Evolutionary conservation across 1,284 basidiomycete species (phyloP), one percentile per base, ranked within the genome.

Genomic region (Violaceomyces palustris): DNA sequence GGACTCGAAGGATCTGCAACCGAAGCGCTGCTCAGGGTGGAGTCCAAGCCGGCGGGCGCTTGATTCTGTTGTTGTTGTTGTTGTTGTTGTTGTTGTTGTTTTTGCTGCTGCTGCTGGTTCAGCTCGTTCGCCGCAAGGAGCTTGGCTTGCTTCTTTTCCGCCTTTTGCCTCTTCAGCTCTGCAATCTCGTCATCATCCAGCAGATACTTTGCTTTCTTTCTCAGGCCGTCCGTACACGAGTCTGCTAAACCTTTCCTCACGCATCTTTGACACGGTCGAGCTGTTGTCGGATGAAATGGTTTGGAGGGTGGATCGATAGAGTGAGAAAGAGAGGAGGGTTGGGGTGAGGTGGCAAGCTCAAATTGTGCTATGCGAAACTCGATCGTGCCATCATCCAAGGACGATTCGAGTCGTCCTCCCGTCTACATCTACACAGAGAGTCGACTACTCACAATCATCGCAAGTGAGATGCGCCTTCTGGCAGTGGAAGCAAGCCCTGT

Each of bases 201-300:
- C 34, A 73, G 81, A 74, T 97, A 98, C 74, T 98, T 98, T 19
- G 93, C 93, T 76, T 96, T 96, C 78, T 98, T 98, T 60, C 93
- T 82, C 58, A 88, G 86, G 0, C 93, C 93, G 71, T 98, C 93
- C 28, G 85, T 85, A 72, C 93, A 98, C 50, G 83, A 85, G 47
- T 83, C 82, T 6, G 84, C 85, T 64, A 93, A 84, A 14, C 90
- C 90, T 57, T 93, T 91, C 47, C 38, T 14, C 12, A 11, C 23
- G 7, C 18, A 30, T 7, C n/a, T 9, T 7, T 2, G 23, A n/a
- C n/a, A n/a, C n/a, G n/a, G n/a, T 9, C 9, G 8, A 8, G 15
- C n/a, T 14, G 8, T 9, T 15, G 17, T 18, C 9, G 9, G 9
- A 35, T 40, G 22, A 31, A 18, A 6, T 33, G 10, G 7, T 6